Base-by-base conservation (phyloP, 2,329 filamentous ascomycete species). In the Penicillium griseofulvum region DNA sequence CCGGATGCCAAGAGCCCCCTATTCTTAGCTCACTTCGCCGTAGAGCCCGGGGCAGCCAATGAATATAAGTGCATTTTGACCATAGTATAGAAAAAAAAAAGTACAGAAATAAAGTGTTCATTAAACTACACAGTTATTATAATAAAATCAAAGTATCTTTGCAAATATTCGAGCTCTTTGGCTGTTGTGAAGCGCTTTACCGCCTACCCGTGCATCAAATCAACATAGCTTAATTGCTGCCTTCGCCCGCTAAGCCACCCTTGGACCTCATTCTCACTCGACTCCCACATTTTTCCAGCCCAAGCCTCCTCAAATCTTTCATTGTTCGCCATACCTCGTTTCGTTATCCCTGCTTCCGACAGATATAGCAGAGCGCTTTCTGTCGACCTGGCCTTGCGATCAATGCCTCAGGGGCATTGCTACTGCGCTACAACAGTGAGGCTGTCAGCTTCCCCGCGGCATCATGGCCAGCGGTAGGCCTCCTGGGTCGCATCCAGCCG, bases 401-500 rank as follows among this genome's bases (percentile, higher is more conserved):
- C 71, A 70, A 76, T 76, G 73, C 71, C 69, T 72, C 69, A 69
- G 66, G 68, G 69, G 64, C 65, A 64, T 62, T 58, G 60, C 51
- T 50, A 57, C 57, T 51, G 56, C 56, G 47, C 48, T 54, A 54
- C 59, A 52, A 56, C 58, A 66, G 55, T 71, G 64, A 70, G 66
- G 70, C 67, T 72, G 66, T 68, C 61, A 65, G 65, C 65, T 70
- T 68, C 65, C 67, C 65, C 60, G 62, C 61, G 67, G 63, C 68
- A 72, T 68, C 71, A 77, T 77, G 75, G 72, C 74, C 73, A 75
- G 73, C 68, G 81, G 81, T 71, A 80, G 82, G 78, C 81, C 81
- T 68, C 77, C 78, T 68, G 78, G 77, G 71, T 74, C 74, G 72
- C 75, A 76, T 70, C 71, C 76, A 65, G 62, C 71, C 65, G 67